Evolutionary conservation across 2,329 filamentous ascomycete species (phyloP).

Genomic region (Pseudohalonectria lignicola): DNA sequence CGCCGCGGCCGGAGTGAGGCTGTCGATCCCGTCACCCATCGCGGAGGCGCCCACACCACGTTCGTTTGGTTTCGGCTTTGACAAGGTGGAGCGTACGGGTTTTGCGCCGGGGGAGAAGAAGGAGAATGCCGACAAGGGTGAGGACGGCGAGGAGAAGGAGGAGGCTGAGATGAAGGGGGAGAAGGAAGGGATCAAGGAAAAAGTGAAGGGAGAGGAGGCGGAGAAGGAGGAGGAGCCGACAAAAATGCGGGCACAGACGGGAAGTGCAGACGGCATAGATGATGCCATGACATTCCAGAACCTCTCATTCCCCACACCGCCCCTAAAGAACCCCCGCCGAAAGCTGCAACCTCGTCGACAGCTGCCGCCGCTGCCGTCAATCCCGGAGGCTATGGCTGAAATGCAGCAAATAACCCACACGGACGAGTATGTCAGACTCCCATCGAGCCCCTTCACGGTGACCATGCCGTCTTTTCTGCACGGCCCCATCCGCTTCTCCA

Average conservation of each 20-base stretch:
- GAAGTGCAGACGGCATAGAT: neutral
- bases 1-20: constrained; percentile 23
- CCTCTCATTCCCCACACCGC: constrained; percentile 18
- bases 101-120: neutral
- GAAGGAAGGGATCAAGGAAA: constrained; percentile 5
- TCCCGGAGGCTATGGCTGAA: constrained; percentile 25
- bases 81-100: constrained; percentile 10
- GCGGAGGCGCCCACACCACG: constrained; percentile 16
- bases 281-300: constrained; percentile 10
- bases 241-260: neutral
- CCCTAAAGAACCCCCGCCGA: constrained; percentile 17
- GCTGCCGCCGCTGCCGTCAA: constrained; percentile 23
- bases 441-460: constrained; percentile 35
- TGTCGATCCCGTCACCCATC: constrained; percentile 15
- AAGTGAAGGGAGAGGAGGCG: neutral
- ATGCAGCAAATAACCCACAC: constrained; percentile 1
- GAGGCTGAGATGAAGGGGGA: neutral
- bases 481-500: constrained; percentile 41
- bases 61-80: constrained; percentile 10
- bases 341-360: constrained; percentile 2
- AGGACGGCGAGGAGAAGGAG: constrained; percentile 1
- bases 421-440: constrained; percentile 35
- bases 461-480: constrained; percentile 40
- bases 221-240: constrained; percentile 1
- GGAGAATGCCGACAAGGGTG: neutral